phyloP scores from a whole-genome alignment of 208 protist species.

The Trypanosoma cruzi region DNA sequence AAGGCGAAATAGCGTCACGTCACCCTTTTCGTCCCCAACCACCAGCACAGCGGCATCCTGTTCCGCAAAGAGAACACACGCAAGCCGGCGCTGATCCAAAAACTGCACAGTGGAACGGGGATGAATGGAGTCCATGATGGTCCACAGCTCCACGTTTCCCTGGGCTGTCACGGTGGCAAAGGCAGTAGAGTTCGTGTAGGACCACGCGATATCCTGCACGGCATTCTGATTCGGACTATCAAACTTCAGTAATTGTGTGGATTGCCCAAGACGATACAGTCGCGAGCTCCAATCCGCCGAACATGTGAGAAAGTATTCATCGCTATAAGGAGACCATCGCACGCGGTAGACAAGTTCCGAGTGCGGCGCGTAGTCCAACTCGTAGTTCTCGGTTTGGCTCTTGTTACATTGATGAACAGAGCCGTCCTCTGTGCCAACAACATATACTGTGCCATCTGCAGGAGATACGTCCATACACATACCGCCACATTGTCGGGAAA shows the following conservation, averaged over 20 bases:
- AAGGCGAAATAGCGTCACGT: slow-evolving; percentile 83
- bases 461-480: slow-evolving; percentile 95
- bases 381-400: slow-evolving; percentile 96
- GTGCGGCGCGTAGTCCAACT: slow-evolving; percentile 94
- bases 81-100: slow-evolving; percentile 75
- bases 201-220: slow-evolving; percentile 95
- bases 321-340: slow-evolving; percentile 92
- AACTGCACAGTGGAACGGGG: slow-evolving; percentile 66
- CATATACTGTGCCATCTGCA: slow-evolving; percentile 88
- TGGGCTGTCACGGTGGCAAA: slow-evolving; percentile 94
- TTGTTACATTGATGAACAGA: slow-evolving; percentile 96
- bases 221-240: slow-evolving; percentile 85
- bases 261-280: slow-evolving; percentile 88
- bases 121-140: slow-evolving; percentile 71
- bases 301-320: slow-evolving; percentile 93
- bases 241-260: slow-evolving; percentile 70
- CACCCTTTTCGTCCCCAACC: slow-evolving; percentile 90
- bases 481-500: slow-evolving; percentile 92
- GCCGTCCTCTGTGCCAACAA: slow-evolving; percentile 96
- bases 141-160: slow-evolving; percentile 86
- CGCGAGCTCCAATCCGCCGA: slow-evolving; percentile 97
- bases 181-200: slow-evolving; percentile 81
- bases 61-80: slow-evolving; percentile 83
- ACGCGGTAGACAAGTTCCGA: slow-evolving; percentile 94
- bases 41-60: slow-evolving; percentile 86